Conservation (phyloP, 257 asterid genomes). For the Penstemon davidsonii region DNA sequence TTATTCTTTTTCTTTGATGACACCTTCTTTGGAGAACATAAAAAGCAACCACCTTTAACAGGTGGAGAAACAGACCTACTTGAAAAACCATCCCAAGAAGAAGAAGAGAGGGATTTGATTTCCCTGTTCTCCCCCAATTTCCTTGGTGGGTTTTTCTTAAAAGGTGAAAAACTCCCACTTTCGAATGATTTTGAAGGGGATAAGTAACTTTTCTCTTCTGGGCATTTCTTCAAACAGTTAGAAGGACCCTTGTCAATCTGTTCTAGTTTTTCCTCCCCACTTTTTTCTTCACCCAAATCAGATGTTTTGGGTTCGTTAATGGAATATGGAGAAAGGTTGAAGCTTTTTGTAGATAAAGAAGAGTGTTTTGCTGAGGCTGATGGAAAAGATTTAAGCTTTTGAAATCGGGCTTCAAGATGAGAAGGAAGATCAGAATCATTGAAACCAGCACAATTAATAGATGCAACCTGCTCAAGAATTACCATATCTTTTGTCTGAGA, state of each 20-base stretch:
- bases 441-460: slow-evolving; percentile 76
- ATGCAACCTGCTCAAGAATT: slow-evolving; percentile 76
- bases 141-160: slow-evolving; percentile 35
- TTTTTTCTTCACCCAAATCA: slow-evolving; percentile 17
- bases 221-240: slow-evolving; percentile 35
- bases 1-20: slow-evolving; percentile 50
- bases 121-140: slow-evolving; percentile 25
- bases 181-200: slow-evolving; percentile 34
- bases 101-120: slow-evolving; percentile 34
- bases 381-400: slow-evolving; percentile 80
- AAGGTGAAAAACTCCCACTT: slow-evolving; percentile 30
- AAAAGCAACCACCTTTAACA: slow-evolving; percentile 61
- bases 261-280: slow-evolving; percentile 23
- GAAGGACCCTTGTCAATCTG: slow-evolving; percentile 15
- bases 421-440: slow-evolving; percentile 65
- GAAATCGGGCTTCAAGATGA: slow-evolving; percentile 77
- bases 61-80: slow-evolving; percentile 67
- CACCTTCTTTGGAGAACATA: slow-evolving; percentile 71
- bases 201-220: slow-evolving; percentile 21
- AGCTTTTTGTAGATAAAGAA: slow-evolving; percentile 36
- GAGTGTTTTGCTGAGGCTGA: slow-evolving; percentile 41
- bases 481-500: slow-evolving; percentile 75
- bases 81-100: slow-evolving; percentile 39
- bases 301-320: slow-evolving; percentile 18
- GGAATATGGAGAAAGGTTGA: slow-evolving; percentile 26